Base-by-base conservation (phyloP, 2,329 filamentous ascomycete genomes). In the Zymoseptoria crescenta region DNA sequence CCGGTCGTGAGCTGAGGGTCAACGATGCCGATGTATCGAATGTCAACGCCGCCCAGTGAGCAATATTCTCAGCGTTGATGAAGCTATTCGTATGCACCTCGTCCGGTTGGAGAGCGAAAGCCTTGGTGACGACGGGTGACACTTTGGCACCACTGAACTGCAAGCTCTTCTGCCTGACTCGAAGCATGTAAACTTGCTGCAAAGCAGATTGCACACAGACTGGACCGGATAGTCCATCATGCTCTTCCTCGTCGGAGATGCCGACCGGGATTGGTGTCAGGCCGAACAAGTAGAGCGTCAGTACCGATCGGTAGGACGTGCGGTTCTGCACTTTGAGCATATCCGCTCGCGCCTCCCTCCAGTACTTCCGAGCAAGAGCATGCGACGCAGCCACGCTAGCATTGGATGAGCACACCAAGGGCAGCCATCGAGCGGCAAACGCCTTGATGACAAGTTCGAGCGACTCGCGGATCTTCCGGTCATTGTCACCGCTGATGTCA, bases 301-400 rank as follows among this genome's bases (percentile, higher is more conserved):
- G 55, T 52, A 60, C 55, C 4, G 55, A 57, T 24, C 58, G 58
- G 52, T 60, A 60, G 1, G 55, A 54, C 4, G 58, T 55, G 16
- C 58, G 55, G 19, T 60, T 60, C 6, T 57, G 57, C n/a, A 60
- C 58, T 6, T 50, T 51, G 7, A 60, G 58, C 58, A 60, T 60
- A 24, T 60, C 55, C 35, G 51, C 55, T n/a, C 58, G 55, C 49
- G 58, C 56, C 20, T 60, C 58, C 29, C 58, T 52, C 58, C 58
- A 60, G 4, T 57, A 52, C 8, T 28, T 52, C 0, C 52, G 52
- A n/a, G 56, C 48, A 10, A 57, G 54, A 4, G 48, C 35, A 4
- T 57, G 55, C 20, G 49, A 41, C 19, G 49, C 45, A 2, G 51
- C 8, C 24, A 27, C 51, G 5, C 29, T 52, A 9, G 51, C 51